A percentile compares a stretch with the other conserved stretches of the same genome.
Evolutionary conservation across 2,329 filamentous ascomycete species (phyloP).

Genomic region (Colletotrichum godetiae): DNA sequence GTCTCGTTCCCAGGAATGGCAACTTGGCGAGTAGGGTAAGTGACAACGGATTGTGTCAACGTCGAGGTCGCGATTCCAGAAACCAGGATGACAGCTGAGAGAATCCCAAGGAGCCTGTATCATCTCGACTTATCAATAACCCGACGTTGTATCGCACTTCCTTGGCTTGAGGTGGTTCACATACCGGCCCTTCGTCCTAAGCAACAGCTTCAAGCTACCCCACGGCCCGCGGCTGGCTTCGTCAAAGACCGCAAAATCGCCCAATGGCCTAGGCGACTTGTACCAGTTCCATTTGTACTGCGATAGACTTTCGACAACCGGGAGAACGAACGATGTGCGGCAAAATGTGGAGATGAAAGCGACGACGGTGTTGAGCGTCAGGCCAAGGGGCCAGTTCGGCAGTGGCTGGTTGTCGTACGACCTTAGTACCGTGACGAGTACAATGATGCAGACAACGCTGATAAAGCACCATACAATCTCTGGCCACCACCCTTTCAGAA

Average conservation of each 20-base stretch:
- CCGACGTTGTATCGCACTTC: background rate
- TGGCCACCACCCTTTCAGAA: slow-evolving; percentile 13
- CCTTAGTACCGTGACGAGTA: slow-evolving; percentile 38
- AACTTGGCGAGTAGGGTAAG: slow-evolving; percentile 14
- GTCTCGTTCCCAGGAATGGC: background rate
- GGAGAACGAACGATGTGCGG: slow-evolving; percentile 39
- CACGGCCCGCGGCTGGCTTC: slow-evolving; percentile 37
- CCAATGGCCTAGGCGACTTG: slow-evolving; percentile 23
- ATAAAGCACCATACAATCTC: slow-evolving; percentile 10
- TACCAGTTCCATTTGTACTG: slow-evolving; percentile 39
- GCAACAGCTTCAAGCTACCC: slow-evolving; percentile 32
- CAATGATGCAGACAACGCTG: slow-evolving; percentile 10
- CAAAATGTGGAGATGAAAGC: slow-evolving; percentile 42
- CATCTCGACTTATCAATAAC: background rate
- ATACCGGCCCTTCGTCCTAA: slow-evolving; percentile 16
- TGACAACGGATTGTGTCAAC: slow-evolving; percentile 33
- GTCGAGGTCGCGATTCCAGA: slow-evolving; percentile 33
- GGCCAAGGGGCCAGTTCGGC: slow-evolving; percentile 38
- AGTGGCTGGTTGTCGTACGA: slow-evolving; percentile 38
- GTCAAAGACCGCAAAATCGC: slow-evolving; percentile 35
- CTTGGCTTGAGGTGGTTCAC: background rate
- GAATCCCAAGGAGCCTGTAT: slow-evolving; percentile 4
- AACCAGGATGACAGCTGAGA: slow-evolving; percentile 28
- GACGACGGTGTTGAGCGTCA: slow-evolving; percentile 44
- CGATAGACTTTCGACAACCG: slow-evolving; percentile 40